Conservation (phyloP, 1,284 basidiomycete species). For the Ganoderma lucidum region DNA sequence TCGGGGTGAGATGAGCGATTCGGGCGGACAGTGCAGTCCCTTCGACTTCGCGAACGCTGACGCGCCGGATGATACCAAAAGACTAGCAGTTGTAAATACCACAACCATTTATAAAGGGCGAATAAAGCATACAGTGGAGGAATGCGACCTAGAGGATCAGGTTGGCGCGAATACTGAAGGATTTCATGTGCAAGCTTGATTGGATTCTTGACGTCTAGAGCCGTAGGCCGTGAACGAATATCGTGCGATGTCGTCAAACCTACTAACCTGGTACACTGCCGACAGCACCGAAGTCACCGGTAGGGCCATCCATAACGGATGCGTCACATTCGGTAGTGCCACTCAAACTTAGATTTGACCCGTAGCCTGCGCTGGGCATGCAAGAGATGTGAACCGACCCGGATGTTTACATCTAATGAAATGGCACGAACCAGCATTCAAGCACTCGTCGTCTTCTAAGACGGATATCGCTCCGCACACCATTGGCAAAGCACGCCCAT, state of each 20-base stretch:
- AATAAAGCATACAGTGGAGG: slow-evolving; percentile 62
- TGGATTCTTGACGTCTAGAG: slow-evolving; percentile 70
- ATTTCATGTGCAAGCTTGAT: slow-evolving; percentile 63
- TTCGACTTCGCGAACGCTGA: slow-evolving; percentile 50
- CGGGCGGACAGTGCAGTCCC: slow-evolving; percentile 48
- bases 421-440: slow-evolving; percentile 67
- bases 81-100: slow-evolving; percentile 35
- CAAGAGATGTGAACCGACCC: background rate
- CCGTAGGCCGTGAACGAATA: background rate
- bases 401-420: background rate
- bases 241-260: background rate
- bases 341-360: slow-evolving; percentile 75
- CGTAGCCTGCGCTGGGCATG: slow-evolving; percentile 56
- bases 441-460: slow-evolving; percentile 65
- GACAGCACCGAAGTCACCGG: slow-evolving; percentile 68
- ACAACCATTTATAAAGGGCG: background rate
- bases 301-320: slow-evolving; percentile 67
- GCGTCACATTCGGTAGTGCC: slow-evolving; percentile 83
- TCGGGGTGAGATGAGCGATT: slow-evolving; percentile 55
- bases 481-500: slow-evolving; percentile 47
- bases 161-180: slow-evolving; percentile 57
- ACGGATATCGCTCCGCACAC: slow-evolving; percentile 59
- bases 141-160: slow-evolving; percentile 66
- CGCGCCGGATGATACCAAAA: slow-evolving; percentile 62
- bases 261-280: slow-evolving; percentile 67